phyloP scores from a whole-genome alignment of 768 basidiomycete genomes.

The Tephrocybe rancida region DNA sequence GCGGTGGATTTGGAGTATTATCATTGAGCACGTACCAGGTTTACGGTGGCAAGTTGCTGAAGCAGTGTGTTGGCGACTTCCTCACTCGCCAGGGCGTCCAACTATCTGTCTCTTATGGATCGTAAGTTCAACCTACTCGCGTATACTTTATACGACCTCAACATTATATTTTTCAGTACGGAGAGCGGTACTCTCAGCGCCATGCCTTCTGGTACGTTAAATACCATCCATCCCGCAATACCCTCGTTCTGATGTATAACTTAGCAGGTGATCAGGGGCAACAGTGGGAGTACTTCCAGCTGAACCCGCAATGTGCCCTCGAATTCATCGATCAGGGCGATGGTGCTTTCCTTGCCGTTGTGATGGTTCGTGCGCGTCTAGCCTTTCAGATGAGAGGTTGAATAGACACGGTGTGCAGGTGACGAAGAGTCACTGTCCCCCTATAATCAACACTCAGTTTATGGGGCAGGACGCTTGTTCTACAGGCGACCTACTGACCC shows the following conservation, averaged over 20 bases:
- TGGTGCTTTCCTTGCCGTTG: neutral
- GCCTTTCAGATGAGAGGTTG: too few relatives aligned
- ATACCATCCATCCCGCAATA: too few relatives aligned
- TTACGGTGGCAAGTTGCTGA: neutral
- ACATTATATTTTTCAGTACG: neutral
- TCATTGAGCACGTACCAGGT: neutral
- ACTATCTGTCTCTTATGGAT: neutral
- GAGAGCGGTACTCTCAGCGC: constrained; percentile 3
- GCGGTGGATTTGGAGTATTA: neutral
- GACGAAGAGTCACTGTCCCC: too few relatives aligned
- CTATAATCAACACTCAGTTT: neutral
- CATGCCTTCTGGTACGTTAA: neutral
- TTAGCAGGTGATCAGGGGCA: neutral
- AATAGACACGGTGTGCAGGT: too few relatives aligned
- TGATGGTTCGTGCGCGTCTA: neutral
- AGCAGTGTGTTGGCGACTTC: neutral
- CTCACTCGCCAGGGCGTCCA: neutral
- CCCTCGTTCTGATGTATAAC: neutral
- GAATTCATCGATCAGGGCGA: neutral
- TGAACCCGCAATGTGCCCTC: constrained; percentile 1
- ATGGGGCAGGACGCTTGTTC: neutral
- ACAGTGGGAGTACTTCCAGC: constrained; percentile 8
- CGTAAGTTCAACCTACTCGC: neutral
- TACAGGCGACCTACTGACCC: neutral
- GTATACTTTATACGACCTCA: too few relatives aligned